Percentiles rank a stretch among this genome's conserved stretches.
Evolutionary conservation across 2,329 filamentous ascomycete species (phyloP).

Genomic region (Bertia moriformis): DNA sequence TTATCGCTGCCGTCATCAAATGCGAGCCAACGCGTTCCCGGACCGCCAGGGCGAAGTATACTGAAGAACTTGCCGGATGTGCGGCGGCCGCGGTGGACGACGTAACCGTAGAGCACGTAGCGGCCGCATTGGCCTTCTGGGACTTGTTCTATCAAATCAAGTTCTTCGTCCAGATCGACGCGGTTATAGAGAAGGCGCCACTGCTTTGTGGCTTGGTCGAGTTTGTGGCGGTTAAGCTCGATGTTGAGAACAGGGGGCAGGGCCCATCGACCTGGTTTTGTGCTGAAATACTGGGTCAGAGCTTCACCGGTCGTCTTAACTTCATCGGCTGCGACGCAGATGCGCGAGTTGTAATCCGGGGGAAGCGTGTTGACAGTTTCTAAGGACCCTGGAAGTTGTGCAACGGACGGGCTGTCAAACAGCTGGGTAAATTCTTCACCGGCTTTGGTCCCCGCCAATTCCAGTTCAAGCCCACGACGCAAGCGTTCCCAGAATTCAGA

Average conservation of each 20-base stretch:
- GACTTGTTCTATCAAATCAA: conserved; percentile 24
- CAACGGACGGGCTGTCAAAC: conserved; percentile 24
- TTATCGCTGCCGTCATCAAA: conserved; percentile 40
- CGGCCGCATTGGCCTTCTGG: conserved; percentile 16
- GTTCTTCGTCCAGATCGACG: conserved; percentile 36
- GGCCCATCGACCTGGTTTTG: conserved; percentile 19
- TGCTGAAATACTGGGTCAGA: conserved; percentile 14
- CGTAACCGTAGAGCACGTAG: conserved; percentile 43
- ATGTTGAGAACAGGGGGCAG: conserved; percentile 34
- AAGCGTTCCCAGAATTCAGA: conserved; percentile 38
- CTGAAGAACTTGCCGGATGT: conserved; percentile 43
- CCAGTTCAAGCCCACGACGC: conserved; percentile 32
- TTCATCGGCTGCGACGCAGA: conserved; percentile 19
- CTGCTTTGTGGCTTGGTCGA: conserved; percentile 33
- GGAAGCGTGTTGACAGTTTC: conserved; percentile 16
- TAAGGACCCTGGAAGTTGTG: conserved; percentile 4
- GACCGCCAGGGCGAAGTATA: conserved; percentile 41
- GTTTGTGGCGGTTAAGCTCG: conserved; percentile 39
- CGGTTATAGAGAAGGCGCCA: conserved; percentile 41
- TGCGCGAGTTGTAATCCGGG: conserved; percentile 18
- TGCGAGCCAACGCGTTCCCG: conserved; percentile 39
- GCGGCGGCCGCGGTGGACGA: conserved; percentile 42
- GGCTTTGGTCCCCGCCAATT: conserved; percentile 27
- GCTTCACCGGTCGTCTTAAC: conserved; percentile 19
- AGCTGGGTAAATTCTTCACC: conserved; percentile 23